phyloP scores from a whole-genome alignment of 495 filamentous ascomycete species.

The Cenococcum geophilum region DNA sequence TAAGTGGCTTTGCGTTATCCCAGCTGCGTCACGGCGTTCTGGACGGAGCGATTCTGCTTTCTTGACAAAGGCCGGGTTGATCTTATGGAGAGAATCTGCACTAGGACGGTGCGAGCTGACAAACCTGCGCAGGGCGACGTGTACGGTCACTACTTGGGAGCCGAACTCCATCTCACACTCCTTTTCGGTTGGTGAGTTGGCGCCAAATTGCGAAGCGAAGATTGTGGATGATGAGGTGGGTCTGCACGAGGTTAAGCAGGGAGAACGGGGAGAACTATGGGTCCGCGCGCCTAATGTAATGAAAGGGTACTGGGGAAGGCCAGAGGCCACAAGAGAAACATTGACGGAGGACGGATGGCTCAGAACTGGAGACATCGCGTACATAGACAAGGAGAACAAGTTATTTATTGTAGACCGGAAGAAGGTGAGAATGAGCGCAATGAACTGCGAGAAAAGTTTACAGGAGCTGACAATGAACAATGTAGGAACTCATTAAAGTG shows the following conservation, averaged over 20 bases:
- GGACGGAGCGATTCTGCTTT: background rate
- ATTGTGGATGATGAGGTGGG: slow-evolving; percentile 47
- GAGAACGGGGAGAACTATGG: slow-evolving; percentile 38
- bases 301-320: slow-evolving; percentile 41
- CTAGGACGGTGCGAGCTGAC: background rate
- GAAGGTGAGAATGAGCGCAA: slow-evolving; percentile 30
- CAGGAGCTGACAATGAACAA: slow-evolving; percentile 5
- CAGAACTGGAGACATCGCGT: slow-evolving; percentile 40
- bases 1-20: slow-evolving; percentile 32
- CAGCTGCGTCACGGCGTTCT: background rate
- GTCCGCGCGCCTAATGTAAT: slow-evolving; percentile 39
- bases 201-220: slow-evolving; percentile 60
- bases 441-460: background rate
- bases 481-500: slow-evolving; percentile 41
- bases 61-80: no score
- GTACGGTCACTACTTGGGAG: slow-evolving; percentile 56
- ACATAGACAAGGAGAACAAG: slow-evolving; percentile 32
- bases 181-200: slow-evolving; percentile 59
- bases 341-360: slow-evolving; percentile 39
- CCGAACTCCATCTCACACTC: slow-evolving; percentile 40
- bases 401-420: slow-evolving; percentile 42
- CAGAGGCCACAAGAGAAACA: slow-evolving; percentile 38
- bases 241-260: slow-evolving; percentile 27
- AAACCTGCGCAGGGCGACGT: slow-evolving; percentile 50
- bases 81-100: background rate